These are phyloP conservation scores for Erodium maritimum DNA, from an alignment of 345 rosid species.

Conservation along the genomic window DNA sequence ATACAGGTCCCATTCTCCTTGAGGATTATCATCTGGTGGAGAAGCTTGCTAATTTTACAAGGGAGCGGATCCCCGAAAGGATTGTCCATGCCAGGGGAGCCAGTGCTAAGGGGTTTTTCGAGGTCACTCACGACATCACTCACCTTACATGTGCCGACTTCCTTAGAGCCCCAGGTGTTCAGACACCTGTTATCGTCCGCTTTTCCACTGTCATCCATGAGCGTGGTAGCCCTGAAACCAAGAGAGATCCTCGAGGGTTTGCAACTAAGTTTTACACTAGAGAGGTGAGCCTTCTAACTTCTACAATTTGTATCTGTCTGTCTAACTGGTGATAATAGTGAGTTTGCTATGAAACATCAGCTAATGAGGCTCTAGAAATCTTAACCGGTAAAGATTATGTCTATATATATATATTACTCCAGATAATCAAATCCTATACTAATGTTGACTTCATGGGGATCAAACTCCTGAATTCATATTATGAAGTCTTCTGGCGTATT, in stretches of 20 bases:
- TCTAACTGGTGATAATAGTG: too few relatives aligned
- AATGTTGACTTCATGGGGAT: too few relatives aligned
- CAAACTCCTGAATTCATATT: too few relatives aligned
- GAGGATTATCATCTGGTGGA: slow-evolving; percentile 88
- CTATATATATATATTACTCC: too few relatives aligned
- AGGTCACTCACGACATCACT: slow-evolving; percentile 79
- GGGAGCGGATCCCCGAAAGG: slow-evolving; percentile 88
- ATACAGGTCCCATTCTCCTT: slow-evolving; percentile 69
- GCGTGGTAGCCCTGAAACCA: slow-evolving; percentile 91
- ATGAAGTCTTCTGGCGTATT: too few relatives aligned
- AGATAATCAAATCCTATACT: too few relatives aligned
- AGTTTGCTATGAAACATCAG: too few relatives aligned
- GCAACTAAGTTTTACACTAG: slow-evolving; percentile 90
- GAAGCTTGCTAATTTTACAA: slow-evolving; percentile 74
- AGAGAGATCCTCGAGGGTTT: slow-evolving; percentile 85
- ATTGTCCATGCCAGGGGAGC: slow-evolving; percentile 95
- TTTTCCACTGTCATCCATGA: slow-evolving; percentile 92
- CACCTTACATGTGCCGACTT: slow-evolving; percentile 72
- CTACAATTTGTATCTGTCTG: too few relatives aligned
- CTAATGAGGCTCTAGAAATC: too few relatives aligned
- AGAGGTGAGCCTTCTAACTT: slow-evolving; percentile 79
- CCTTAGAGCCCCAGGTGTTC: slow-evolving; percentile 78
- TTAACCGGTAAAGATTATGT: too few relatives aligned
- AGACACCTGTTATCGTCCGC: slow-evolving; percentile 83
- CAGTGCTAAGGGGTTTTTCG: slow-evolving; percentile 92